phyloP scores from a whole-genome alignment of 2,329 filamentous ascomycete genomes.

The Xylariales sp. region DNA sequence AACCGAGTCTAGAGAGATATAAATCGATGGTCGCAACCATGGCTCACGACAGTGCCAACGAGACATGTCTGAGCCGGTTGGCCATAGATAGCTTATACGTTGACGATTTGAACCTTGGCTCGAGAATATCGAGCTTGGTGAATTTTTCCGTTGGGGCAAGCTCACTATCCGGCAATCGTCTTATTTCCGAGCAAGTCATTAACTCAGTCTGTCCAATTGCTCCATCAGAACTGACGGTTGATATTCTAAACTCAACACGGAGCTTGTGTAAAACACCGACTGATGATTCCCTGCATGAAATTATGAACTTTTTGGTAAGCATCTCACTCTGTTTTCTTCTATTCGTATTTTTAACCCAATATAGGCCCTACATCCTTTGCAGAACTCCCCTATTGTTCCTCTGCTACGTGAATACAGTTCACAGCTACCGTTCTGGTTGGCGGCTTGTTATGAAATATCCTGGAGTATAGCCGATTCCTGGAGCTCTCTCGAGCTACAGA shows the following conservation, averaged over 20 bases:
- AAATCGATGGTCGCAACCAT: slow-evolving; percentile 52
- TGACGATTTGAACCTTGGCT: slow-evolving; percentile 57
- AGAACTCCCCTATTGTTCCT: slow-evolving; percentile 65
- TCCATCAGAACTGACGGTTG: slow-evolving; percentile 47
- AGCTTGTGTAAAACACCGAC: slow-evolving; percentile 53
- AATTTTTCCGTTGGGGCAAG: slow-evolving; percentile 17
- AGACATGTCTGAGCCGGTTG: slow-evolving; percentile 49
- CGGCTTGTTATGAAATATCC: slow-evolving; percentile 63
- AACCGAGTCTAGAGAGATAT: slow-evolving; percentile 63
- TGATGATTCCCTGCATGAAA: slow-evolving; percentile 42
- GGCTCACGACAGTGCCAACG: slow-evolving; percentile 45
- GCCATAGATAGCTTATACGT: slow-evolving; percentile 62
- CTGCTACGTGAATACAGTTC: slow-evolving; percentile 54
- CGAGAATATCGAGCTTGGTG: slow-evolving; percentile 43
- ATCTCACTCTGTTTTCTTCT: slow-evolving; percentile 33
- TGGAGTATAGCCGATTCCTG: slow-evolving; percentile 58
- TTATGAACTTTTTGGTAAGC: slow-evolving; percentile 60
- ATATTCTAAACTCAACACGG: slow-evolving; percentile 52
- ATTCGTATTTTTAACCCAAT: slow-evolving; percentile 54
- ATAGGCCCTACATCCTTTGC: slow-evolving; percentile 69
- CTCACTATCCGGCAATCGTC: slow-evolving; percentile 12
- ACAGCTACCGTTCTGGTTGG: slow-evolving; percentile 61
- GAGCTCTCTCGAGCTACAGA: slow-evolving; percentile 56
- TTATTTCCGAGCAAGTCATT: slow-evolving; percentile 30
- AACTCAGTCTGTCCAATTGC: slow-evolving; percentile 43